Percentiles rank a stretch among this genome's conserved stretches.
These are phyloP conservation scores for Camellia granthamiana DNA, from an alignment of 148 eudicot species.

Conservation along the genomic window DNA sequence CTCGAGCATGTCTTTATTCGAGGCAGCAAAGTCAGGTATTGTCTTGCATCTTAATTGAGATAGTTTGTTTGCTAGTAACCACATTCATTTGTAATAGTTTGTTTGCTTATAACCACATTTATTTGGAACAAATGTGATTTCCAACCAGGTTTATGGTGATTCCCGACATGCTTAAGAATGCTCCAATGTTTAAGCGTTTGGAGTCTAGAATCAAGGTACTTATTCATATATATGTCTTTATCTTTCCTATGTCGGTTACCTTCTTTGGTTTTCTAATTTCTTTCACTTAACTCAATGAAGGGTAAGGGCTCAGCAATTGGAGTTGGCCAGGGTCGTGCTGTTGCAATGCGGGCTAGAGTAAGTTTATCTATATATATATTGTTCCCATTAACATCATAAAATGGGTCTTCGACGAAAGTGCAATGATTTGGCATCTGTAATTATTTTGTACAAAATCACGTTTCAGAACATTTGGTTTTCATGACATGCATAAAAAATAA, in stretches of 20 bases:
- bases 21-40: slow-evolving; percentile 94
- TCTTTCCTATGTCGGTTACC: not conserved
- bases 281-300: slow-evolving; percentile 31
- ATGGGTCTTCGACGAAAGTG: not conserved
- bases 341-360: slow-evolving; percentile 89
- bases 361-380: slow-evolving; percentile 2
- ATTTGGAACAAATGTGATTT: slow-evolving; percentile 6
- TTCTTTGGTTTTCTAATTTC: slow-evolving; percentile 8
- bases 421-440: not conserved
- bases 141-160: slow-evolving; percentile 84
- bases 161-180: slow-evolving; percentile 99
- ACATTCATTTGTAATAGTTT: not conserved
- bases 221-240: not conserved
- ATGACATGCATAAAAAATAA: not conserved
- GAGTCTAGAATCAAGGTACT: slow-evolving; percentile 93
- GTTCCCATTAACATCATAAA: not conserved
- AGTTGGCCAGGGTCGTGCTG: slow-evolving; percentile 97
- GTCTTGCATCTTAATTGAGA: not conserved
- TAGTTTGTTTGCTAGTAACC: not conserved
- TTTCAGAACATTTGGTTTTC: not conserved
- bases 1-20: slow-evolving; percentile 98
- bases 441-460: not conserved
- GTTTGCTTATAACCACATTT: not conserved
- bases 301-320: slow-evolving; percentile 94
- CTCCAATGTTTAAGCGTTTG: slow-evolving; percentile 97